A percentile compares a stretch with the other conserved stretches of the same genome.
Conservation (phyloP, 2,329 filamentous ascomycete species). For the Sporothrix luriei region DNA sequence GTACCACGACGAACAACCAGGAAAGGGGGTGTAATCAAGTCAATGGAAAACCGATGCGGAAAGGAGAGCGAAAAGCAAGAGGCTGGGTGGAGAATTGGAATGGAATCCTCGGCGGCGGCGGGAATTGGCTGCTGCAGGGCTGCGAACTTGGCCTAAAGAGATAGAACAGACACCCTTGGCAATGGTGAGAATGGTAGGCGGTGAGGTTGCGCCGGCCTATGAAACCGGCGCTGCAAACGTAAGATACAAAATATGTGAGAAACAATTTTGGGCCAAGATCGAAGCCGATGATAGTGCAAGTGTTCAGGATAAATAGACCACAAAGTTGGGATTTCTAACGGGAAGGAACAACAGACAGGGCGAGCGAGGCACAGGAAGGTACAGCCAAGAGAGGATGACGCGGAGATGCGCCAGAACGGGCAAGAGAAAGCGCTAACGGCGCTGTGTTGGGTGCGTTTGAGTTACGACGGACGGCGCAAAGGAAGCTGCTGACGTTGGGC, state of each 20-base stretch:
- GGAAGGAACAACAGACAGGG: constrained; percentile 5
- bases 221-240: background rate
- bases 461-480: constrained; percentile 5
- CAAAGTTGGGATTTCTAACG: background rate
- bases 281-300: constrained; percentile 14
- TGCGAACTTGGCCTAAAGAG: constrained; percentile 12
- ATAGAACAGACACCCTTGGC: constrained; percentile 8
- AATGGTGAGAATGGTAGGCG: constrained; percentile 1
- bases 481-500: constrained; percentile 28
- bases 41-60: constrained; percentile 1
- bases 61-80: constrained; percentile 26
- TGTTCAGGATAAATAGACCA: no score
- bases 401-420: constrained; percentile 18
- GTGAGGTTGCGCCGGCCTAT: background rate
- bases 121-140: constrained; percentile 28
- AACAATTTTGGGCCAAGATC: background rate
- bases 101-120: constrained; percentile 33
- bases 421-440: constrained; percentile 9
- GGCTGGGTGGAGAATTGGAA: constrained; percentile 27
- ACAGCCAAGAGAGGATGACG: constrained; percentile 23
- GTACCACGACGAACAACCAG: background rate
- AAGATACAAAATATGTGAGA: background rate
- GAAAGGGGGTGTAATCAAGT: constrained; percentile 15
- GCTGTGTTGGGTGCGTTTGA: background rate
- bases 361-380: constrained; percentile 22